Conservation (phyloP, 805 yeast species). For the Kuraishia molischiana region DNA sequence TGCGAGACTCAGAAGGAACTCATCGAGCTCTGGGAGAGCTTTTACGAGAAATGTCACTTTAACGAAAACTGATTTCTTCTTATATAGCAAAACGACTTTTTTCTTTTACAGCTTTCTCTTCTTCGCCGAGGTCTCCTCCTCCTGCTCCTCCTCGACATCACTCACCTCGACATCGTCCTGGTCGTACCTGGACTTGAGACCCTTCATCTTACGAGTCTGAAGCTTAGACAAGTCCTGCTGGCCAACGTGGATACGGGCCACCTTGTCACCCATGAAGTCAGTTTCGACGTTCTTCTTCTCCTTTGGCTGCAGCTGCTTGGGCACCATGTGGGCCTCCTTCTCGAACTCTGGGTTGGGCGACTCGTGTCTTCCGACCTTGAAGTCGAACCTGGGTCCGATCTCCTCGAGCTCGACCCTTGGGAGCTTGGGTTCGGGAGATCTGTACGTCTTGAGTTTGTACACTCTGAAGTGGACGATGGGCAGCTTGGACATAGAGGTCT, state of each 20-base stretch:
- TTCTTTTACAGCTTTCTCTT: slow-evolving; percentile 1
- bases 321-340: slow-evolving; percentile 76
- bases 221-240: slow-evolving; percentile 82
- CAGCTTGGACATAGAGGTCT: slow-evolving; percentile 41
- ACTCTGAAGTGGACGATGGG: slow-evolving; percentile 88
- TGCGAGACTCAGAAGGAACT: slow-evolving; percentile 91
- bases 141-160: slow-evolving; percentile 27
- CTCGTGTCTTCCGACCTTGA: slow-evolving; percentile 81
- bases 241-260: slow-evolving; percentile 94
- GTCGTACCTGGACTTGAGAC: slow-evolving; percentile 80
- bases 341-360: slow-evolving; percentile 79
- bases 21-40: slow-evolving; percentile 82
- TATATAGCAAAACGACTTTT: background rate
- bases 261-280: slow-evolving; percentile 90
- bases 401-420: slow-evolving; percentile 94
- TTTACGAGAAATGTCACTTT: slow-evolving; percentile 47
- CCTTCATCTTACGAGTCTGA: slow-evolving; percentile 98
- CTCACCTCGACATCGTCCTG: slow-evolving; percentile 55
- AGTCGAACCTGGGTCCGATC: slow-evolving; percentile 92
- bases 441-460: slow-evolving; percentile 72
- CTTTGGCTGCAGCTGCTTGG: slow-evolving; percentile 74
- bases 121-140: slow-evolving; percentile 5
- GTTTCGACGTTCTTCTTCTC: slow-evolving; percentile 82
- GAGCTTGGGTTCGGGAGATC: slow-evolving; percentile 69
- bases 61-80: slow-evolving; percentile 7